These are phyloP conservation scores for Smallanthus sonchifolius DNA, from an alignment of 129 eudicot genomes.

Conservation along the genomic window DNA sequence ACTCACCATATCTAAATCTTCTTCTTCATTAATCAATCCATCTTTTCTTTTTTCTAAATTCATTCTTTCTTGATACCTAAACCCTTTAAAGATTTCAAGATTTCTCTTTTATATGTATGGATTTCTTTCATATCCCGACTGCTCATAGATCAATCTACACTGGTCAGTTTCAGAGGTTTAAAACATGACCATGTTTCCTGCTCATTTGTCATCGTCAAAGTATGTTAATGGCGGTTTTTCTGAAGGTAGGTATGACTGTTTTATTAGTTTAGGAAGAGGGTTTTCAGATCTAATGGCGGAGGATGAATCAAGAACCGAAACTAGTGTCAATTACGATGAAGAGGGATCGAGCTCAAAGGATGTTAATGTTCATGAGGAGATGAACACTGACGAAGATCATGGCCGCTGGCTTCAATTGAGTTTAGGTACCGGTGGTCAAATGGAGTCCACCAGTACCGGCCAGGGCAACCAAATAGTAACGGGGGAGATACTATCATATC, in stretches of 20 bases:
- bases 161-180: constrained; percentile 19
- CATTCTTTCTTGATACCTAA: constrained; percentile 8
- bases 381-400: constrained; percentile 3
- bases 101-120: constrained; percentile 16
- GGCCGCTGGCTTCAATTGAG: constrained; percentile 62
- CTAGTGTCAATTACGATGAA: constrained; percentile 6
- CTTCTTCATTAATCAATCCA: neutral
- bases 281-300: constrained; percentile 52
- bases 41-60: neutral
- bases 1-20: constrained; percentile 9
- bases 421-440: constrained; percentile 39
- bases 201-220: constrained; percentile 25
- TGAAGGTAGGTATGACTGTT: constrained; percentile 16
- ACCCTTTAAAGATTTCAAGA: constrained; percentile 1
- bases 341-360: constrained; percentile 34
- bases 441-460: constrained; percentile 3
- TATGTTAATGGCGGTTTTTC: constrained; percentile 8
- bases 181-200: constrained; percentile 63
- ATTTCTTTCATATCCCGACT: constrained; percentile 13
- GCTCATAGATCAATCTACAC: constrained; percentile 3
- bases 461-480: neutral
- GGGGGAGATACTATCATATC: neutral
- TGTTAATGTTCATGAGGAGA: neutral
- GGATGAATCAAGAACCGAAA: constrained; percentile 45
- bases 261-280: constrained; percentile 30